Percentiles rank a stretch among this genome's conserved stretches.
These are phyloP conservation scores for Taiozyma sp. DNA, from an alignment of 1,139 yeast genomes.

Conservation along the genomic window DNA sequence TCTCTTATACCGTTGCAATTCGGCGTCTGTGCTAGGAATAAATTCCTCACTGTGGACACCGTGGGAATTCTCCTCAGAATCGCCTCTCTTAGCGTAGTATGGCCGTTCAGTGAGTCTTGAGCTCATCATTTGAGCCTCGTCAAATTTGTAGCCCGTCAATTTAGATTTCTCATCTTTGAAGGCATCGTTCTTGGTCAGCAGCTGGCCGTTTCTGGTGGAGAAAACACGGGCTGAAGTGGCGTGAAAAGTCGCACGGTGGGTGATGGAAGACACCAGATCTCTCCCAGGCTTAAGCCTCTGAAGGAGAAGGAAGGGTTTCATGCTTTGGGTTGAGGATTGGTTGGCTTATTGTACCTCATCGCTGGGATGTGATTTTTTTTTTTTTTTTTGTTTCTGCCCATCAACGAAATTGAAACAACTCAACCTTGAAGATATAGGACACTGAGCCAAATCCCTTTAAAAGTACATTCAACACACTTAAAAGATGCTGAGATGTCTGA, in stretches of 20 bases:
- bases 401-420: neutral
- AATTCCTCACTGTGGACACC: neutral
- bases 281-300: neutral
- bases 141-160: constrained; percentile 12
- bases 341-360: neutral
- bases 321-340: neutral
- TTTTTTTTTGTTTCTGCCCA: neutral
- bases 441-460: neutral
- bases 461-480: neutral
- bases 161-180: neutral
- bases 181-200: neutral
- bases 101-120: constrained; percentile 9
- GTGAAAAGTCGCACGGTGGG: neutral
- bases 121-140: constrained; percentile 17
- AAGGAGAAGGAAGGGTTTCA: neutral
- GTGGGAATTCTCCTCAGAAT: neutral
- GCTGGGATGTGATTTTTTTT: neutral
- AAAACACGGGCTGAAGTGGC: neutral
- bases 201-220: neutral
- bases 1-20: neutral
- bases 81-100: constrained; percentile 15
- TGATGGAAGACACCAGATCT: neutral
- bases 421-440: neutral
- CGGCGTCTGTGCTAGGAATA: neutral
- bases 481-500: neutral